Evolutionary conservation across 2,329 filamentous ascomycete genomes (phyloP).

Genomic region (Aureobasidium melanogenum): DNA sequence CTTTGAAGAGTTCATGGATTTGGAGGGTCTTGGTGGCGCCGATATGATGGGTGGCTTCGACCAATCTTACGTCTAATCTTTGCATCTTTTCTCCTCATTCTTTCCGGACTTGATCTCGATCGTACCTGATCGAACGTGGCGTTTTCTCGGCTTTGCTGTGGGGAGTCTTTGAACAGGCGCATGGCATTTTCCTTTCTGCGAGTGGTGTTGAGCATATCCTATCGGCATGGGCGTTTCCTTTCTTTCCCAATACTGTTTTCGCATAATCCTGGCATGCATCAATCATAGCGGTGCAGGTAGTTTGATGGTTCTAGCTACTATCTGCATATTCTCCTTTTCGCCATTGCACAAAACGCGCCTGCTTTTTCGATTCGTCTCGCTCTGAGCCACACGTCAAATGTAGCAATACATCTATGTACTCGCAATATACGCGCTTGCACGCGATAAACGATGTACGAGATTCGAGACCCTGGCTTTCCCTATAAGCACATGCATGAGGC

Average conservation of each 20-base stretch:
- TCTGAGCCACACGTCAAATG: background rate
- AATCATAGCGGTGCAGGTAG: background rate
- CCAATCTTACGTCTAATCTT: background rate
- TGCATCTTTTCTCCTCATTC: background rate
- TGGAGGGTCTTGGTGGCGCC: constrained; percentile 25
- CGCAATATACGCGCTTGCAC: too few relatives aligned
- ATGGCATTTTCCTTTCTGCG: background rate
- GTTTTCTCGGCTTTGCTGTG: background rate
- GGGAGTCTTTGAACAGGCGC: background rate
- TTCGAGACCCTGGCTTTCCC: background rate
- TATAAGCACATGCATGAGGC: background rate
- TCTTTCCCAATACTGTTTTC: background rate
- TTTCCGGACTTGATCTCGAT: background rate
- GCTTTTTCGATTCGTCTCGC: too few relatives aligned
- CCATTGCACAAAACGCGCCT: background rate
- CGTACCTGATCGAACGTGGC: background rate
- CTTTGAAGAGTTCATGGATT: constrained; percentile 35
- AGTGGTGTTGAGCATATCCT: background rate
- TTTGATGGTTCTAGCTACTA: background rate
- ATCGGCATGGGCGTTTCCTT: background rate
- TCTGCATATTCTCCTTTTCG: background rate
- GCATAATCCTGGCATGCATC: background rate
- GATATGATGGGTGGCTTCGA: constrained; percentile 2
- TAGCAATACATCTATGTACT: background rate
- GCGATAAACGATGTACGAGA: background rate